Evolutionary conservation across 495 filamentous ascomycete genomes (phyloP).

Genomic region (Penicillium simplicissimum): DNA sequence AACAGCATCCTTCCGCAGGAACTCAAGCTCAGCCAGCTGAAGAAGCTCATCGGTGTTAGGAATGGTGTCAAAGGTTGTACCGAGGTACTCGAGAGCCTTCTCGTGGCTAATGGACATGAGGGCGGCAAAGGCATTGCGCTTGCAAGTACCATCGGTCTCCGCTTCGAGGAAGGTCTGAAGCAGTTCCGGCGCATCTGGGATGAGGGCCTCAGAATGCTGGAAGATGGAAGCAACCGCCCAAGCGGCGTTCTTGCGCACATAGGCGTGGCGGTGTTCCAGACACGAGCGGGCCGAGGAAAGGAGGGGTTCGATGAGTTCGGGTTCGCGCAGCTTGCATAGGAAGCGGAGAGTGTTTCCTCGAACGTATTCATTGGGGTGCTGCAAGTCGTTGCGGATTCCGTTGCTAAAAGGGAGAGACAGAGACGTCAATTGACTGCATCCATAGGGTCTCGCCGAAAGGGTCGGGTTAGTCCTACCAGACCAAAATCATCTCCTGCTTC

Average conservation of each 20-base stretch:
- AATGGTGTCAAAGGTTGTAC: conserved; percentile 89
- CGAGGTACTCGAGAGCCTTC: conserved; percentile 86
- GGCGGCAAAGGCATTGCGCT: conserved; percentile 95
- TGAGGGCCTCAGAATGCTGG: conserved; percentile 85
- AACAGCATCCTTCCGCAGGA: conserved; percentile 96
- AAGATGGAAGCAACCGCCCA: conserved; percentile 93
- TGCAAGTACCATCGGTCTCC: conserved; percentile 95
- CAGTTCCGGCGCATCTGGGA: conserved; percentile 94
- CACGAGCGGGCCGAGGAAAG: conserved; percentile 88
- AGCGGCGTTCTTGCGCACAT: conserved; percentile 96
- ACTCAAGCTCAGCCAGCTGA: conserved; percentile 92
- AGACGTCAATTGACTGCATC: conserved; percentile 22
- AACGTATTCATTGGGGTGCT: conserved; percentile 98
- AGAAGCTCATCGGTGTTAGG: conserved; percentile 92
- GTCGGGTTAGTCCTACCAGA: conserved; percentile 65
- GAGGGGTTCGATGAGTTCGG: conserved; percentile 94
- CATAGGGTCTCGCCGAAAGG: not conserved
- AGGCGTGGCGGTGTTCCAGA: conserved; percentile 93
- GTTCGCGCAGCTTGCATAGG: conserved; percentile 92
- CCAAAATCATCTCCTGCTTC: conserved; percentile 99
- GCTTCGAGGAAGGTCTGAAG: conserved; percentile 85
- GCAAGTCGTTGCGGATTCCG: conserved; percentile 94
- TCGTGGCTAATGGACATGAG: conserved; percentile 89
- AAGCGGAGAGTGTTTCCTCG: conserved; percentile 95
- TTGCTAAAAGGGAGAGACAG: conserved; percentile 60